Conservation (phyloP, 345 rosid genomes). For the Gossypium mustelinum region DNA sequence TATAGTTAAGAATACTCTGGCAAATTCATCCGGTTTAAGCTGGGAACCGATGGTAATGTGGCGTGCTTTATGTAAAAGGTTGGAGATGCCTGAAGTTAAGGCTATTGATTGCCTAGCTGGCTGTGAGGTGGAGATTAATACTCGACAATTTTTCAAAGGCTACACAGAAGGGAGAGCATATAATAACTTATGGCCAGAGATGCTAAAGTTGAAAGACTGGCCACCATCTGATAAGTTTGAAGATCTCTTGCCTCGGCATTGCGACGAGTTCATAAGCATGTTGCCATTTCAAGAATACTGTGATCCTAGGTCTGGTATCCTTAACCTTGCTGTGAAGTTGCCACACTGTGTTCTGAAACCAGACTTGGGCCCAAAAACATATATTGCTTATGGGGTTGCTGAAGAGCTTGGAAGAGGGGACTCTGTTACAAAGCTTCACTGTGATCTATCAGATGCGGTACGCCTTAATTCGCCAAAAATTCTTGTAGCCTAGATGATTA, state of each 20-base stretch:
- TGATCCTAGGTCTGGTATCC: slow-evolving; percentile 70
- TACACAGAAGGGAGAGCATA: slow-evolving; percentile 71
- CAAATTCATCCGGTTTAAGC: slow-evolving; percentile 57
- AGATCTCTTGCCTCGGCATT: slow-evolving; percentile 82
- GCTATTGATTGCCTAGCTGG: slow-evolving; percentile 74
- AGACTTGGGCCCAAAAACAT: slow-evolving; percentile 91
- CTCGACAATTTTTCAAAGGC: slow-evolving; percentile 70
- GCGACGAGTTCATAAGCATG: slow-evolving; percentile 75
- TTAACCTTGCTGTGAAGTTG: slow-evolving; percentile 73
- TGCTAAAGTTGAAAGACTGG: slow-evolving; percentile 97
- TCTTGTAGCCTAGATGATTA: neutral
- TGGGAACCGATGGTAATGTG: slow-evolving; percentile 99
- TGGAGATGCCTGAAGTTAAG: slow-evolving; percentile 58
- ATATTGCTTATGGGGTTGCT: slow-evolving; percentile 71
- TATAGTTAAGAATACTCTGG: slow-evolving; percentile 56
- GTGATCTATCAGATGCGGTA: slow-evolving; percentile 96
- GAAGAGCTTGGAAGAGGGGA: slow-evolving; percentile 94
- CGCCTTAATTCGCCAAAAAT: slow-evolving; percentile 5
- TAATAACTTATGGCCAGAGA: slow-evolving; percentile 78
- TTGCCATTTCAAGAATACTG: slow-evolving; percentile 79
- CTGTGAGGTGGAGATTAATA: slow-evolving; percentile 75
- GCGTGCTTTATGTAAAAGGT: slow-evolving; percentile 71
- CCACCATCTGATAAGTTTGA: slow-evolving; percentile 92
- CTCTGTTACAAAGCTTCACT: slow-evolving; percentile 91
- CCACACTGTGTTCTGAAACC: slow-evolving; percentile 63